phyloP scores from a whole-genome alignment of 805 yeast genomes.

The Nakazawaea wyomingensis region DNA sequence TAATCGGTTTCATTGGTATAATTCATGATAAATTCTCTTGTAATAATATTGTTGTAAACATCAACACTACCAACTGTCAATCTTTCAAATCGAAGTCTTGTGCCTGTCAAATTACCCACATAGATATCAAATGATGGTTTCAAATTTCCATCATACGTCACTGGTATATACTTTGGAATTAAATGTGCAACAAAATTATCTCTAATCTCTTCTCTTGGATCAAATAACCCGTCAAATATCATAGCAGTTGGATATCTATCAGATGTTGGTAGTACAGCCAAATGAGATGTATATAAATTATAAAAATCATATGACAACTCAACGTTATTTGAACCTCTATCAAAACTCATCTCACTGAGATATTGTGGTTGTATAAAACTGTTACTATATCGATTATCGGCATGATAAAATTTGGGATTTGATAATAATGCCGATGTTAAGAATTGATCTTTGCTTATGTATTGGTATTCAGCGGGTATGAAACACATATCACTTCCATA shows the following conservation, averaged over 20 bases:
- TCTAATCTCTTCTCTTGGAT: slow-evolving; percentile 13
- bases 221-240: slow-evolving; percentile 24
- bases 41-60: slow-evolving; percentile 1
- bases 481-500: slow-evolving; percentile 26
- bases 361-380: slow-evolving; percentile 8
- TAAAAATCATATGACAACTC: slow-evolving; percentile 10
- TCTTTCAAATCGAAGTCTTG: slow-evolving; percentile 43
- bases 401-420: slow-evolving; percentile 8
- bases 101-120: slow-evolving; percentile 35
- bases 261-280: background rate
- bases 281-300: slow-evolving; percentile 2
- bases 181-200: slow-evolving; percentile 9
- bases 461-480: slow-evolving; percentile 22
- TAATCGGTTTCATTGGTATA: background rate
- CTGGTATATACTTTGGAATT: background rate
- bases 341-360: background rate
- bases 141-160: slow-evolving; percentile 15
- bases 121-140: slow-evolving; percentile 26
- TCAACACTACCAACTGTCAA: slow-evolving; percentile 37
- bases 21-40: background rate
- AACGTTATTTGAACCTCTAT: slow-evolving; percentile 4
- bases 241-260: slow-evolving; percentile 20
- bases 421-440: slow-evolving; percentile 5
- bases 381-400: slow-evolving; percentile 1
- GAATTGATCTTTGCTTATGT: slow-evolving; percentile 12